A percentile compares a stretch with the other conserved stretches of the same genome.
These are phyloP conservation scores for Nannizzia gypsea DNA, from an alignment of 2,329 filamentous ascomycete species.

Conservation along the genomic window DNA sequence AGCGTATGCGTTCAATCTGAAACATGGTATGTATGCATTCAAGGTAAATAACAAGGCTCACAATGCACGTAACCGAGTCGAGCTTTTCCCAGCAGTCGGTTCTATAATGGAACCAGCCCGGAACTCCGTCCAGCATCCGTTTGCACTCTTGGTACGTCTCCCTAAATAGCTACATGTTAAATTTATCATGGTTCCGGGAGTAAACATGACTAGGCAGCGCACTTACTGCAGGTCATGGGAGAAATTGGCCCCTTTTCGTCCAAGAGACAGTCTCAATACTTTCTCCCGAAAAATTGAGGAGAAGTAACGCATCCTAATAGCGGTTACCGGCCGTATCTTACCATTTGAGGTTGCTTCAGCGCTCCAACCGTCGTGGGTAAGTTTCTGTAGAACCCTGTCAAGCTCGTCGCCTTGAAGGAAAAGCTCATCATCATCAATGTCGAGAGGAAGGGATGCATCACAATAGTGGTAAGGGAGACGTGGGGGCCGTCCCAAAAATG, in stretches of 20 bases:
- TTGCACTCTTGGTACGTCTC: conserved; percentile 15
- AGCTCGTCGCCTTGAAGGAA: conserved; percentile 10
- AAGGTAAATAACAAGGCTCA: conserved; percentile 15
- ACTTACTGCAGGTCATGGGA: conserved; percentile 9
- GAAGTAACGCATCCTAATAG: conserved; percentile 16
- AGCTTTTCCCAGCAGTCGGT: conserved; percentile 11
- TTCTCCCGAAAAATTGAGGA: conserved; percentile 18
- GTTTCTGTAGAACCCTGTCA: conserved; percentile 11
- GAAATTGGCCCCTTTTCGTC: conserved; percentile 10
- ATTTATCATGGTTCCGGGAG: not conserved
- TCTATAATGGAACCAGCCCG: conserved; percentile 16
- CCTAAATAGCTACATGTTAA: conserved; percentile 7
- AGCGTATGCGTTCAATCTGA: conserved; percentile 18
- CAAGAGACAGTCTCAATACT: conserved; percentile 17
- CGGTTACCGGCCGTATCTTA: conserved; percentile 13
- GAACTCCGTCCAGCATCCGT: conserved; percentile 15
- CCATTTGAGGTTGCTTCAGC: conserved; percentile 8
- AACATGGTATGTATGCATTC: conserved; percentile 17
- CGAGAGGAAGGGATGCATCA: conserved; percentile 19
- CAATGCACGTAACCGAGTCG: conserved; percentile 9
- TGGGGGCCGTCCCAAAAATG: conserved; percentile 22
- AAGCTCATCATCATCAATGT: conserved; percentile 21
- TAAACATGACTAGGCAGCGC: not conserved
- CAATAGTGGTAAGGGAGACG: conserved; percentile 22
- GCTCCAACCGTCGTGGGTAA: conserved; percentile 18